phyloP scores from a whole-genome alignment of 352 stramenopile species.

The Phytophthora litchii region DNA sequence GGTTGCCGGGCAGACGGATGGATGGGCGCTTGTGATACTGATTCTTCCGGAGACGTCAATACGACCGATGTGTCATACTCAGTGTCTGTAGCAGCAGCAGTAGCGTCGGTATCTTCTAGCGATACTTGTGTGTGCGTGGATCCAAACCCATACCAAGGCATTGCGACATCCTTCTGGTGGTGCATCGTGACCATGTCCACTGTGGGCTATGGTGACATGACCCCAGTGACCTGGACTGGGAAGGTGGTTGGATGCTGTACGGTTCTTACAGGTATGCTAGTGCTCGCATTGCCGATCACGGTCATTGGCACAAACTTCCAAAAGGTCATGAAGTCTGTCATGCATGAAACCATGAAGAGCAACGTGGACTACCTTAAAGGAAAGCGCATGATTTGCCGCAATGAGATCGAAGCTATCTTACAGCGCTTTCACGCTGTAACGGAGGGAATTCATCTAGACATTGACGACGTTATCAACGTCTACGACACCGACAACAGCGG shows the following conservation, averaged over 20 bases:
- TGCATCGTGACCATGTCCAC: constrained; percentile 93
- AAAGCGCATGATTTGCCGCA: constrained; percentile 70
- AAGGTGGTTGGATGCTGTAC: constrained; percentile 75
- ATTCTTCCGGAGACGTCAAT: constrained; percentile 16
- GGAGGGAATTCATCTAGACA: constrained; percentile 73
- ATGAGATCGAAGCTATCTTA: constrained; percentile 79
- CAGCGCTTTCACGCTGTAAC: constrained; percentile 76
- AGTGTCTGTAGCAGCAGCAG: constrained; percentile 30
- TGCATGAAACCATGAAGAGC: constrained; percentile 80
- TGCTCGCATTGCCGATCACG: constrained; percentile 89
- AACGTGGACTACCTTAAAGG: constrained; percentile 80
- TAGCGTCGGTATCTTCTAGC: constrained; percentile 21
- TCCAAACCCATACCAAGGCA: constrained; percentile 83
- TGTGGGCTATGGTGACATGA: constrained; percentile 90
- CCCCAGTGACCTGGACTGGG: constrained; percentile 70
- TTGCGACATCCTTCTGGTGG: constrained; percentile 88
- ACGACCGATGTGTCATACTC: constrained; percentile 23
- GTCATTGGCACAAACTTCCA: constrained; percentile 91
- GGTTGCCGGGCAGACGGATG: constrained; percentile 64
- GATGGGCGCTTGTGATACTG: constrained; percentile 51
- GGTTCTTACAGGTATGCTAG: constrained; percentile 85
- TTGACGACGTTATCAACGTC: constrained; percentile 80
- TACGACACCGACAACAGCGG: constrained; percentile 84
- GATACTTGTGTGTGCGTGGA: constrained; percentile 63
- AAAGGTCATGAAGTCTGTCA: constrained; percentile 83